phyloP scores from a whole-genome alignment of 805 yeast genomes.

The Ogataea paradorogensis region DNA sequence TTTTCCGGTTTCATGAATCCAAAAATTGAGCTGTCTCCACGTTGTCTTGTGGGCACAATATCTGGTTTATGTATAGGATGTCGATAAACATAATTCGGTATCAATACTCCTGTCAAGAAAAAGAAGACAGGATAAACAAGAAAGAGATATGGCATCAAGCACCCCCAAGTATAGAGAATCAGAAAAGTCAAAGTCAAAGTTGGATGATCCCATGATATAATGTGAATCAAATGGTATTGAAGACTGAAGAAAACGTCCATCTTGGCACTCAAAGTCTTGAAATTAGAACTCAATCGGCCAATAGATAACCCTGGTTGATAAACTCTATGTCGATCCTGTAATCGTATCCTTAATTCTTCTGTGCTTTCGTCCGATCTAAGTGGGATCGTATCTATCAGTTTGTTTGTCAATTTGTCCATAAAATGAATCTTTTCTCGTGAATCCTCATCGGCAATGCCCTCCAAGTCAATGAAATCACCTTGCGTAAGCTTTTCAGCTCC shows the following conservation, averaged over 20 bases:
- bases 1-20: conserved; percentile 31
- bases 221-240: conserved; percentile 58
- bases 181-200: conserved; percentile 61
- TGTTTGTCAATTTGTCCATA: conserved; percentile 55
- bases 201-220: conserved; percentile 75
- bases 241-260: conserved; percentile 55
- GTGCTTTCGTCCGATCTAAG: conserved; percentile 10
- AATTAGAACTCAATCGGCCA: conserved; percentile 51
- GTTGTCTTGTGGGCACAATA: conserved; percentile 41
- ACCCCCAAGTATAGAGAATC: conserved; percentile 59
- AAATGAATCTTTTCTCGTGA: conserved; percentile 43
- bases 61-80: conserved; percentile 58
- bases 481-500: conserved; percentile 39
- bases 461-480: conserved; percentile 8
- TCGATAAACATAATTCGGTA: conserved; percentile 66
- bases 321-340: conserved; percentile 44
- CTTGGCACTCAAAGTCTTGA: conserved; percentile 53
- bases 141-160: conserved; percentile 69
- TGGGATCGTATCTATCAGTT: conserved; percentile 38
- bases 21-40: conserved; percentile 52
- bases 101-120: conserved; percentile 54
- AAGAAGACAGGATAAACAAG: conserved; percentile 60
- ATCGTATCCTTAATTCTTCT: conserved; percentile 37
- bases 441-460: conserved; percentile 19
- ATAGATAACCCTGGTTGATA: conserved; percentile 55